A percentile compares a stretch with the other conserved stretches of the same genome.
phyloP scores from a whole-genome alignment of 2,329 filamentous ascomycete species.

The Colletotrichum acutatum region DNA sequence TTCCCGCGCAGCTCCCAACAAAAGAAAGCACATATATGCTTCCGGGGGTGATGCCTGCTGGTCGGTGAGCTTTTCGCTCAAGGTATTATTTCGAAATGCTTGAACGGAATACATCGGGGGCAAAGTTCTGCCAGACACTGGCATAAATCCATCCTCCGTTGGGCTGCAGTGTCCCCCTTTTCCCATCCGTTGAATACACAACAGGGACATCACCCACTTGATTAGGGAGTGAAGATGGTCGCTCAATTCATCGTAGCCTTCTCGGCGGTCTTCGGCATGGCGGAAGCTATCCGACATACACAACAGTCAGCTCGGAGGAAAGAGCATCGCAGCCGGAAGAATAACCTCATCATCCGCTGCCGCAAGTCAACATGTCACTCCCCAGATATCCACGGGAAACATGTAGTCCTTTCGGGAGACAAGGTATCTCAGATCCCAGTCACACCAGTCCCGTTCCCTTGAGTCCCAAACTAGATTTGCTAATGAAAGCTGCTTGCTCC shows the following conservation, averaged over 20 bases:
- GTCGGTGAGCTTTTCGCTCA: background rate
- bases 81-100: background rate
- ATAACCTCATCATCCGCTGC: background rate
- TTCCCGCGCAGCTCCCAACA: slow-evolving; percentile 15
- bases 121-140: background rate
- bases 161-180: background rate
- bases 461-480: background rate
- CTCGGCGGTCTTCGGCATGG: background rate
- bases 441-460: background rate
- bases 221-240: background rate
- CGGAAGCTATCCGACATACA: background rate
- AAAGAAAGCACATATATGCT: slow-evolving; percentile 20
- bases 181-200: background rate
- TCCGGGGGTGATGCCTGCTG: background rate
- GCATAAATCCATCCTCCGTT: background rate
- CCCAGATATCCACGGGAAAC: background rate
- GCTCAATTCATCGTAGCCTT: background rate
- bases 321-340: background rate
- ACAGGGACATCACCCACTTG: background rate
- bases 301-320: background rate
- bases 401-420: background rate
- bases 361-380: background rate
- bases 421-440: background rate
- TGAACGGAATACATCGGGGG: background rate
- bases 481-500: background rate